Base-by-base conservation (phyloP, 306 rosid genomes). In the Lithocarpus polystachyus region DNA sequence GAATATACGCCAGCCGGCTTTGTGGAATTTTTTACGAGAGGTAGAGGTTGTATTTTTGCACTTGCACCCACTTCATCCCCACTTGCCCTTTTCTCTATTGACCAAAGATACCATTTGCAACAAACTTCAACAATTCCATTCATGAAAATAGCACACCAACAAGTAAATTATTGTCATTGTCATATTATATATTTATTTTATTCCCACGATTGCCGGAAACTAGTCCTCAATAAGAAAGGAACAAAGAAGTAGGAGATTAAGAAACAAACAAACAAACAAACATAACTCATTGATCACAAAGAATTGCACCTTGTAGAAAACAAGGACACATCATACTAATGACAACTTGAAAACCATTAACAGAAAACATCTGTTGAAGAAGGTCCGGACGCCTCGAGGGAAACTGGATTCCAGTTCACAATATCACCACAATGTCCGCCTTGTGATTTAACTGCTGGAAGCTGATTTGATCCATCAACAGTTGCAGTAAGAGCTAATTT, bases 341-440 rank as follows among this genome's bases (percentile, higher is more conserved):
- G 77, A 75, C 87, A 86, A 74, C 65, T 60, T 4, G 81, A 68
- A 56, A 74, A 62, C 37, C 73, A 86, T 89, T 85, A 92, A 60
- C 96, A 81, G 57, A 78, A 86, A 74, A 91, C 93, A 82, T 87
- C 88, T 1, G 97, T 79, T 4, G 97, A 78, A 35, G 97, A 82
- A 56, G 88, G 85, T 72, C 85, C 89, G 13, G 89, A 83, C 71
- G 88, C 85, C 80, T 92, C 92, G 68, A 93, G 92, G 37, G 89
- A 71, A 72, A 74, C 82, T 3, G 92, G 79, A 79, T 89, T 90
- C 99, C 96, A 90, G 29, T 86, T 87, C 77, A 55, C 83, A 20
- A 83, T 56, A 53, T 89, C 90, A 26, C 85, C 77, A 74, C 98
- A 95, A 79, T 81, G 95, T 74, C 93, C 85, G 35, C 73, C 83